A percentile compares a stretch with the other conserved stretches of the same genome.
Conservation (phyloP, 2,329 filamentous ascomycete species). For the Esteya vermicola region DNA sequence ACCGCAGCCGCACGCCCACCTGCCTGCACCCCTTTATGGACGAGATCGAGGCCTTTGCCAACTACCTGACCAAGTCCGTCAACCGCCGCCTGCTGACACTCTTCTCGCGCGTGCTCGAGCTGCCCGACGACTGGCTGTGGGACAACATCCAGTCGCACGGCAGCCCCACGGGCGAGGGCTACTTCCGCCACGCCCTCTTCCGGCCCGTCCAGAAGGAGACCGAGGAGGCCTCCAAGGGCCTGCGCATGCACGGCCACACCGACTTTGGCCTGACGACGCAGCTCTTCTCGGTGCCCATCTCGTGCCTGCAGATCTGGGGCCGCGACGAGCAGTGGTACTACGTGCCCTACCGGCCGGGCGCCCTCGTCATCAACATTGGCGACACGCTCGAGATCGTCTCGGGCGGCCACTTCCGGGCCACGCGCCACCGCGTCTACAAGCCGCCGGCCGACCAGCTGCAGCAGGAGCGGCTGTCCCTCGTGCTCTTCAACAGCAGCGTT, state of each 20-base stretch:
- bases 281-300: slow-evolving; percentile 30
- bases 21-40: slow-evolving; percentile 35
- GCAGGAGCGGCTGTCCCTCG: slow-evolving; percentile 24
- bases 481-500: slow-evolving; percentile 29
- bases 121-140: slow-evolving; percentile 29
- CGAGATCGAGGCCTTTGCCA: slow-evolving; percentile 28
- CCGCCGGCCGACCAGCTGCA: slow-evolving; percentile 25
- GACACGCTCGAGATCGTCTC: slow-evolving; percentile 29
- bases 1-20: slow-evolving; percentile 25
- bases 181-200: slow-evolving; percentile 30
- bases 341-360: slow-evolving; percentile 27
- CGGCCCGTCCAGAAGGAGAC: slow-evolving; percentile 20
- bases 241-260: slow-evolving; percentile 31
- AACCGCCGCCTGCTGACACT: slow-evolving; percentile 26
- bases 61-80: slow-evolving; percentile 32
- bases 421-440: slow-evolving; percentile 26
- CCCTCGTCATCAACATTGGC: slow-evolving; percentile 34
- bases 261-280: slow-evolving; percentile 31
- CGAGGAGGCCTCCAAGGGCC: slow-evolving; percentile 19
- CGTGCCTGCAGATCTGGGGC: slow-evolving; percentile 30
- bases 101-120: slow-evolving; percentile 27
- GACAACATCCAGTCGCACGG: slow-evolving; percentile 27
- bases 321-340: slow-evolving; percentile 30
- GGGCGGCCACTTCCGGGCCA: slow-evolving; percentile 31
- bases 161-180: slow-evolving; percentile 26